Evolutionary conservation across 2,329 filamentous ascomycete species (phyloP).

Genomic region (Ophiostoma ulmi): DNA sequence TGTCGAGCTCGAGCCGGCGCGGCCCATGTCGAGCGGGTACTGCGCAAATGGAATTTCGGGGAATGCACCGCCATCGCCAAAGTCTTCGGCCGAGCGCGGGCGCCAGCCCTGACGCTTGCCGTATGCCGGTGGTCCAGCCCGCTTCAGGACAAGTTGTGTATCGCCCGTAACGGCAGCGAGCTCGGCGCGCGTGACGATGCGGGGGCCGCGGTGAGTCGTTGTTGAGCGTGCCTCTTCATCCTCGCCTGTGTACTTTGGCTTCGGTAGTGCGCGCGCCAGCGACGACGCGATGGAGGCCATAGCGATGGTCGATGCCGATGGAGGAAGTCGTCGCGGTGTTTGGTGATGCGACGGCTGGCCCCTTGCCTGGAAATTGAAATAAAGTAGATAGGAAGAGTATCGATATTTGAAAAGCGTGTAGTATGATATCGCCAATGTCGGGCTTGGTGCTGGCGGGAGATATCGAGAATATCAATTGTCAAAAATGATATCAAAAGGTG

Average conservation of each 20-base stretch:
- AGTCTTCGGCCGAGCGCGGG: conserved; percentile 82
- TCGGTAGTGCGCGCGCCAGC: conserved; percentile 74
- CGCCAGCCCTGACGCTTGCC: conserved; percentile 86
- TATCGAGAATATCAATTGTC: neutral
- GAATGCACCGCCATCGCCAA: conserved; percentile 76
- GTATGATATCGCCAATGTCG: neutral
- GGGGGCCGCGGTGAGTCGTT: conserved; percentile 70
- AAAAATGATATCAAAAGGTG: neutral
- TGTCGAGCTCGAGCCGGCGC: conserved; percentile 57
- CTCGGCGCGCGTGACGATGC: conserved; percentile 60
- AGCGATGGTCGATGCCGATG: conserved; percentile 8
- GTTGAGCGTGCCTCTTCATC: conserved; percentile 72
- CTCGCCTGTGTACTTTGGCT: conserved; percentile 85
- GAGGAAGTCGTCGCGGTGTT: neutral
- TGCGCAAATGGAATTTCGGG: conserved; percentile 65
- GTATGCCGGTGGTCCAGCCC: conserved; percentile 65
- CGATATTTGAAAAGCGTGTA: neutral
- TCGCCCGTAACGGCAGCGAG: conserved; percentile 56
- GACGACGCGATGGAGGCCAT: conserved; percentile 67
- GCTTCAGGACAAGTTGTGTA: conserved; percentile 75
- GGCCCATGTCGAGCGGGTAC: conserved; percentile 92
- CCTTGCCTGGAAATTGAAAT: neutral
- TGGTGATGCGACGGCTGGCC: neutral
- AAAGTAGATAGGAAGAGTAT: neutral
- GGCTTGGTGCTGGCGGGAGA: neutral